Evolutionary conservation across 345 rosid genomes (phyloP).

Genomic region (Corymbia maculata): DNA sequence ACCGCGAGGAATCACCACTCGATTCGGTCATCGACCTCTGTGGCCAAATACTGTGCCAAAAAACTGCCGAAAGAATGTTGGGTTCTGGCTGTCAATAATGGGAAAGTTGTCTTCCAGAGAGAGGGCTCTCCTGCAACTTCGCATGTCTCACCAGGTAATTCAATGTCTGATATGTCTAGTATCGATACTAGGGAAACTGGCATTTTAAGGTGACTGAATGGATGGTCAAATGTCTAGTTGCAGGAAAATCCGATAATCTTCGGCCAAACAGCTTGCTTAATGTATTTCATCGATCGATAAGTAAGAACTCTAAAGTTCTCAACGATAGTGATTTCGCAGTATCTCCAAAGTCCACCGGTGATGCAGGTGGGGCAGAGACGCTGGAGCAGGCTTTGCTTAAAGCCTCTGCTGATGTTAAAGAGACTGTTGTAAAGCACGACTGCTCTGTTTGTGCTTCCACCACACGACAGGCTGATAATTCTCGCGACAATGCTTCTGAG

Average conservation of each 20-base stretch:
- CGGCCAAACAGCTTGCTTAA: constrained; percentile 34
- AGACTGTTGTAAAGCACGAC: constrained; percentile 10
- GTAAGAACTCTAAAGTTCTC: constrained; percentile 34
- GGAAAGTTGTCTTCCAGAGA: constrained; percentile 59
- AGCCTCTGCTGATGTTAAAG: constrained; percentile 28
- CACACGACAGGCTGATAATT: constrained; percentile 8
- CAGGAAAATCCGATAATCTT: constrained; percentile 40
- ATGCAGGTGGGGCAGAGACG: constrained; percentile 16
- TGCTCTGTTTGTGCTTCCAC: constrained; percentile 55
- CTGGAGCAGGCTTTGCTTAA: constrained; percentile 30
- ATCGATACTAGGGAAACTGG: neutral
- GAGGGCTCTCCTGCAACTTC: constrained; percentile 35
- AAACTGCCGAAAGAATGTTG: constrained; percentile 50
- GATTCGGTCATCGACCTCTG: constrained; percentile 51
- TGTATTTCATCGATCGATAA: constrained; percentile 45
- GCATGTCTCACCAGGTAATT: constrained; percentile 32
- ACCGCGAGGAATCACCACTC: constrained; percentile 28
- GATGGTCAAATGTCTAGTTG: neutral
- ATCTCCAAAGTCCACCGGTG: neutral
- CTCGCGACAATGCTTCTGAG: constrained; percentile 10
- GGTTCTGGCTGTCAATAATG: constrained; percentile 65
- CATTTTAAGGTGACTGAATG: neutral
- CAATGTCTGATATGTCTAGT: neutral
- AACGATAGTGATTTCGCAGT: constrained; percentile 19
- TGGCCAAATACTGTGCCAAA: constrained; percentile 83